Evolutionary conservation across 73 alveolate genomes (phyloP).

Genomic region (Uronychia setigera): DNA sequence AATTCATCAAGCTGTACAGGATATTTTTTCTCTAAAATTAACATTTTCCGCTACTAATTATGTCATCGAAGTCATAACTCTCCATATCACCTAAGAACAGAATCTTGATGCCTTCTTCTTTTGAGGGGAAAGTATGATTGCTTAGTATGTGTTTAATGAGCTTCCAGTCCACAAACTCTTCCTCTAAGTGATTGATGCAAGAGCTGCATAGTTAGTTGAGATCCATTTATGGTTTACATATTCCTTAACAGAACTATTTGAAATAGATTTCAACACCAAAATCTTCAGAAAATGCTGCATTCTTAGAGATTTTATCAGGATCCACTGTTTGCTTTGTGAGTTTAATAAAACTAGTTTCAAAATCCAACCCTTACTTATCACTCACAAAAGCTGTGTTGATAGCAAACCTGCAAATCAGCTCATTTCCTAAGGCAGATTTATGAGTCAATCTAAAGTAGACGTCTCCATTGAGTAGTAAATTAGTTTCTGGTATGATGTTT

Average conservation of each 20-base stretch:
- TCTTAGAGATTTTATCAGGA: conserved; percentile 32
- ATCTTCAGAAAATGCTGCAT: conserved; percentile 6
- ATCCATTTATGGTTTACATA: not conserved
- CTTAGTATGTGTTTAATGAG: too few species aligned
- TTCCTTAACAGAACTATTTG: conserved; percentile 21
- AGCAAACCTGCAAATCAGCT: not conserved
- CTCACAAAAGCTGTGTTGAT: not conserved
- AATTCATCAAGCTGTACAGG: too few species aligned
- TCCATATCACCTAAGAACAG: not conserved
- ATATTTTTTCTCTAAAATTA: too few species aligned
- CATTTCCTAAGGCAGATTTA: not conserved
- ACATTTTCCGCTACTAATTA: too few species aligned
- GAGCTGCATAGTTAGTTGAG: not conserved
- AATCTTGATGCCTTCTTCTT: not conserved
- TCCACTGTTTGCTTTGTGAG: conserved; percentile 23
- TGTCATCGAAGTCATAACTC: not conserved
- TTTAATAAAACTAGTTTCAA: not conserved
- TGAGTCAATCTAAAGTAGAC: not conserved
- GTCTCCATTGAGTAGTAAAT: not conserved
- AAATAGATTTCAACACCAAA: conserved; percentile 26
- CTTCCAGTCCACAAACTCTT: not conserved
- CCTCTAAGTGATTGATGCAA: not conserved
- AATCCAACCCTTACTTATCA: not conserved
- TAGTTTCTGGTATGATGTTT: not conserved
- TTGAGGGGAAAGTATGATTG: not conserved